Evolutionary conservation across 148 eudicot species (phyloP).

Genomic region (Dianthus caryophyllus): DNA sequence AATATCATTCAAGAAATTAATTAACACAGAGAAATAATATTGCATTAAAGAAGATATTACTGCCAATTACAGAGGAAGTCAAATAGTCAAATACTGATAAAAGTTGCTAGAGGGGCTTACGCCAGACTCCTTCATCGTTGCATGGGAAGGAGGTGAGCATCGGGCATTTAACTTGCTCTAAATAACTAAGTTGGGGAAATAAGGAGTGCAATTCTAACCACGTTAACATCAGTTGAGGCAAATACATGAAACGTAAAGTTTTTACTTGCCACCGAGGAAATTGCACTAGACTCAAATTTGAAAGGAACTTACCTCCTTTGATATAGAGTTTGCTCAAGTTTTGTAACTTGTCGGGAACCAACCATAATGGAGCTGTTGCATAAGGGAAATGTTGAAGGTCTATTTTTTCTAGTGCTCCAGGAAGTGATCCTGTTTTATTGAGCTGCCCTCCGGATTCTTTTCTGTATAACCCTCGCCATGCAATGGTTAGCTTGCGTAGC

Average conservation of each 20-base stretch:
- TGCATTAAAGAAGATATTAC: not conserved
- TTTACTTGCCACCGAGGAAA: not conserved
- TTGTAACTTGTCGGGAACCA: not conserved
- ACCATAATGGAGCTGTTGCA: slow-evolving; percentile 6
- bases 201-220: not conserved
- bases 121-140: slow-evolving; percentile 11
- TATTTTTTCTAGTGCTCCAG: slow-evolving; percentile 1
- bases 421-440: not conserved
- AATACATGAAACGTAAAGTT: slow-evolving; percentile 8
- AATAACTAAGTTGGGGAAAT: slow-evolving; percentile 5
- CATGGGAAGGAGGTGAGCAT: slow-evolving; percentile 14
- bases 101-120: not conserved
- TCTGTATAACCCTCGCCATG: slow-evolving; percentile 10
- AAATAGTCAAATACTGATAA: not conserved
- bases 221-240: slow-evolving; percentile 5
- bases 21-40: not conserved
- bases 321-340: slow-evolving; percentile 12
- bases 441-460: not conserved
- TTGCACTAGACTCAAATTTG: not conserved
- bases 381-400: slow-evolving; percentile 8
- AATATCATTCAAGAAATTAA: not conserved
- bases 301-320: slow-evolving; percentile 6
- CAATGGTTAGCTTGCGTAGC: slow-evolving; percentile 11
- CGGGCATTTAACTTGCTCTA: slow-evolving; percentile 15
- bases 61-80: not conserved